These are phyloP conservation scores for Ocimum tenuiflorum DNA, from an alignment of 257 asterid genomes.

Conservation along the genomic window DNA sequence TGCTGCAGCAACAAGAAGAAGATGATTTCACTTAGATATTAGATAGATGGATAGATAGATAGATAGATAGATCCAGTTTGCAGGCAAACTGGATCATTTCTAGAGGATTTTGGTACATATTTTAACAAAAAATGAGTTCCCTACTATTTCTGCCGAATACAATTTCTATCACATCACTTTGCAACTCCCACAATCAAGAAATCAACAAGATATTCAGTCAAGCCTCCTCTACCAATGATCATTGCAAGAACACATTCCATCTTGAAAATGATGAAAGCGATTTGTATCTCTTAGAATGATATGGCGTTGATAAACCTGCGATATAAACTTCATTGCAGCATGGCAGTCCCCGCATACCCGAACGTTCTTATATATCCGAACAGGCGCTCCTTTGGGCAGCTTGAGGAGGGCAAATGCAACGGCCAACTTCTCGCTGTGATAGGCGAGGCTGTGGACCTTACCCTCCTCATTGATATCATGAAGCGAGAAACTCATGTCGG, in stretches of 20 bases:
- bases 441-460: slow-evolving; percentile 42
- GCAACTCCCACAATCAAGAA: no score
- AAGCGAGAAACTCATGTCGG: slow-evolving; percentile 54
- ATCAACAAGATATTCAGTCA: no score
- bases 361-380: slow-evolving; percentile 59
- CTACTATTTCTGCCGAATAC: no score
- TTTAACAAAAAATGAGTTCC: not conserved
- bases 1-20: no score
- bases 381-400: slow-evolving; percentile 39
- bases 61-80: slow-evolving; percentile 20
- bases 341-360: slow-evolving; percentile 82
- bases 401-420: slow-evolving; percentile 56
- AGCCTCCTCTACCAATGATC: slow-evolving; percentile 56
- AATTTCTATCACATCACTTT: no score
- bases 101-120: slow-evolving; percentile 17
- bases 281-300: slow-evolving; percentile 62
- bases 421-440: slow-evolving; percentile 80
- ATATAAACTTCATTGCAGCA: slow-evolving; percentile 50
- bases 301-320: slow-evolving; percentile 37
- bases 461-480: slow-evolving; percentile 70
- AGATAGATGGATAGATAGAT: no score
- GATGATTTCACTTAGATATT: no score
- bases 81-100: slow-evolving; percentile 16
- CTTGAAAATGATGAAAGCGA: slow-evolving; percentile 65
- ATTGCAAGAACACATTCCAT: slow-evolving; percentile 57